Conservation (phyloP, 768 basidiomycete genomes). For the Dentipellis fragilis region DNA sequence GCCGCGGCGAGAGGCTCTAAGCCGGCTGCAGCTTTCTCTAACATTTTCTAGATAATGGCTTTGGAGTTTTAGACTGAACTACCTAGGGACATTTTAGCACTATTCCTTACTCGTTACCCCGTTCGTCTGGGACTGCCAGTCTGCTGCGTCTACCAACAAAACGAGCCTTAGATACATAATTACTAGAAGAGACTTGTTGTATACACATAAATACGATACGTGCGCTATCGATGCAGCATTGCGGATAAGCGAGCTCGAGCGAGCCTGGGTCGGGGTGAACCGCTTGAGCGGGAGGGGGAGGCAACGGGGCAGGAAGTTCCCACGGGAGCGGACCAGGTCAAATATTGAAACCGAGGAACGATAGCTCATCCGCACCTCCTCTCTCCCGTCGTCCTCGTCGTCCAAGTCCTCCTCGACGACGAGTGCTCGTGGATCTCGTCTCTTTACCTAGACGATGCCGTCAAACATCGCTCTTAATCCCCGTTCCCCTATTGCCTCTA, state of each 20-base stretch:
- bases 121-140: too few relatives aligned
- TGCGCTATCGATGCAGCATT: too few relatives aligned
- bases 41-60: too few relatives aligned
- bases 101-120: too few relatives aligned
- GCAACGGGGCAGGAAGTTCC: background rate
- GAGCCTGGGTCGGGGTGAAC: background rate
- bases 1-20: conserved; percentile 38
- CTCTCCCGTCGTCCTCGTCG: background rate
- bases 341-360: background rate
- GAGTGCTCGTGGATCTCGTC: background rate
- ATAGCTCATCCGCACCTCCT: background rate
- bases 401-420: background rate
- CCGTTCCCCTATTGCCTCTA: conserved; percentile 35
- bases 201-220: too few relatives aligned
- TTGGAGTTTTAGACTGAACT: too few relatives aligned
- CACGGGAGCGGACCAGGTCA: background rate
- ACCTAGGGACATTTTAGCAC: too few relatives aligned
- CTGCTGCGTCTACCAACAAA: too few relatives aligned
- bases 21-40: background rate
- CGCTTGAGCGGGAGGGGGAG: background rate
- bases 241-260: background rate
- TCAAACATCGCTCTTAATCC: conserved; percentile 13
- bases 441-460: conserved; percentile 6
- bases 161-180: too few relatives aligned
- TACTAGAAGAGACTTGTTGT: too few relatives aligned